Base-by-base conservation (phyloP, 108 stramenopile genomes). In the Schizochytrium sp. region DNA sequence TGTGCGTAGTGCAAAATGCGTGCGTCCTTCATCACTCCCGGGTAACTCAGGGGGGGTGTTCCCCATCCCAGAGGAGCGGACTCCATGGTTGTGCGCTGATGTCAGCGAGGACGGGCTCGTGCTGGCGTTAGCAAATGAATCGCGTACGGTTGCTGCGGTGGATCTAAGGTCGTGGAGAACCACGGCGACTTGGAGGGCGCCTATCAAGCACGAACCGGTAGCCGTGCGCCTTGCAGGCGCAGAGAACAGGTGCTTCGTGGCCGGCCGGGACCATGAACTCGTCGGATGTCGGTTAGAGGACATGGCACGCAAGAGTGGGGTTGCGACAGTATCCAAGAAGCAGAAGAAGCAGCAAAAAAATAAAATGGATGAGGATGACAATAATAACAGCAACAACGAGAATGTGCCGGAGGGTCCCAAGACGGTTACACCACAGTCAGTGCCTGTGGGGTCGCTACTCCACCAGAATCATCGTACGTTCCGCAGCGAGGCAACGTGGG, bases 141-240 rank as follows among this genome's bases (percentile, higher is more conserved):
- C 50, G 12, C 10, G 53, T 0, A 38, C 47, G 5, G 76, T 83
- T 13, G 5, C 47, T 7, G 45, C 55, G 5, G 10, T 83, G 5
- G 76, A 83, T 55, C 10, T 49, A 0, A 17, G 53, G 7, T 55
- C 76, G 1, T 83, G 76, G 76, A 49, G 76, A 10, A 55, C 53
- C 1, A 47, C 28, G 17, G 28, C 47, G 45, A 10, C 47, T 5
- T 83, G 76, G 76, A 17, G 53, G 5, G 76, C 76, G 53, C 76
- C 76, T n/a, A 83, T 83, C 47, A 83, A 83, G 76, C 55, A 83
- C 76, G 76, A 83, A 38, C 50, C 50, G 50, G 76, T 83, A 53
- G 76, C 50, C 19, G 0, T 83, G 76, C 47, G 53, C 3, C 76
- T 83, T 28, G 53, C 40, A n/a, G 64, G 64, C 44, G 5, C 76